phyloP scores from a whole-genome alignment of 768 basidiomycete species.

The Russula vinacea region DNA sequence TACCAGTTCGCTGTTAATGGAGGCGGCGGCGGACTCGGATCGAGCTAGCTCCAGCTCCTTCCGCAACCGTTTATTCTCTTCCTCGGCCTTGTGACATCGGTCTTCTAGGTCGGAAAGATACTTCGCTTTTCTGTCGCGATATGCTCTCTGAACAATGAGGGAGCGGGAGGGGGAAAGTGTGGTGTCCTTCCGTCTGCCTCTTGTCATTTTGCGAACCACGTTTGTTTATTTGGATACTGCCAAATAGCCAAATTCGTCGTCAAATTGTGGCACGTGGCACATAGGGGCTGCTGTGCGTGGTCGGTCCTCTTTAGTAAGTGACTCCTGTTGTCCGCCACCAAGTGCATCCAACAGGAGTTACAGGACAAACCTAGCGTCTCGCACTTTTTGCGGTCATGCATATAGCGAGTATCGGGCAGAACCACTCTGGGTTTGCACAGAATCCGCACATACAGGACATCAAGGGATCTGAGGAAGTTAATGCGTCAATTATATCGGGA shows the following conservation, averaged over 20 bases:
- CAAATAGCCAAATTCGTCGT: slow-evolving; percentile 22
- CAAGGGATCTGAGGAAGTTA: too few species aligned
- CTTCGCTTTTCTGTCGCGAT: slow-evolving; percentile 28
- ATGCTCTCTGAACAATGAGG: slow-evolving; percentile 25
- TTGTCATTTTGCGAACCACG: slow-evolving; percentile 18
- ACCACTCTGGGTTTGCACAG: too few species aligned
- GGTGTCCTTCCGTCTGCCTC: slow-evolving; percentile 28
- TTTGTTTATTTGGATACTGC: background rate
- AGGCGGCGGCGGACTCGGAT: slow-evolving; percentile 10
- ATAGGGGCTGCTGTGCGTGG: too few species aligned
- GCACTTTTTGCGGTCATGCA: too few species aligned
- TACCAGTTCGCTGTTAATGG: slow-evolving; percentile 19
- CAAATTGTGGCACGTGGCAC: too few species aligned
- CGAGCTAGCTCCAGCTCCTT: slow-evolving; percentile 22
- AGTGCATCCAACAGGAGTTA: too few species aligned
- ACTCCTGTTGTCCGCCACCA: too few species aligned
- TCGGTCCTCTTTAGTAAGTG: too few species aligned
- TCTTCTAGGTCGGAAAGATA: slow-evolving; percentile 26
- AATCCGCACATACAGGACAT: too few species aligned
- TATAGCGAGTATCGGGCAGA: too few species aligned
- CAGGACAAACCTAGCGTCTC: too few species aligned
- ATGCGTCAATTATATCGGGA: too few species aligned
- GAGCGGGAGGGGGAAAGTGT: slow-evolving; percentile 26
- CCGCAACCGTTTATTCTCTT: slow-evolving; percentile 25
- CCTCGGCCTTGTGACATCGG: slow-evolving; percentile 25